phyloP scores from a whole-genome alignment of 129 eudicot genomes.

The Silybum marianum region DNA sequence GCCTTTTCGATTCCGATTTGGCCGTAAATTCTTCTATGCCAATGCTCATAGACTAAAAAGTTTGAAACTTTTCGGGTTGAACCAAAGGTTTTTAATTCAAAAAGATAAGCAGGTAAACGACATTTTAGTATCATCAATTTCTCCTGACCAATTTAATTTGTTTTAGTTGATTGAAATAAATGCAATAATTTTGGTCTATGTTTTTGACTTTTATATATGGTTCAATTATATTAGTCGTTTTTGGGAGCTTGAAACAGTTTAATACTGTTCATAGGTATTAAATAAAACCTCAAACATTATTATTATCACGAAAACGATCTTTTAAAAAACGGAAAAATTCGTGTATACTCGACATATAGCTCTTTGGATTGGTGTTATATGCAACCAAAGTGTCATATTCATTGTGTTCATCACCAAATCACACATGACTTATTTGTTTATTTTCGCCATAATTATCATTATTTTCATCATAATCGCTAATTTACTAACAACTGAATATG shows the following conservation, averaged over 20 bases:
- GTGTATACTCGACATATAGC: neutral
- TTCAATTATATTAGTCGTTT: constrained; percentile 13
- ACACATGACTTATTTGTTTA: neutral
- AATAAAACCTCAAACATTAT: constrained; percentile 12
- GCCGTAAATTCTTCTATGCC: neutral
- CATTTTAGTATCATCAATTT: no score
- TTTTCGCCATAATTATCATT: neutral
- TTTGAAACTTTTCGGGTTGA: neutral
- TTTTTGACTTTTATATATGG: neutral
- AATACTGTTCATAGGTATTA: neutral
- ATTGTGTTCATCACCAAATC: neutral
- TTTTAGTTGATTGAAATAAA: neutral
- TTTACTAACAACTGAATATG: constrained; percentile 3
- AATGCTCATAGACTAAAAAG: neutral
- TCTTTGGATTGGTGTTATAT: neutral
- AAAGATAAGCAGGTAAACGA: neutral
- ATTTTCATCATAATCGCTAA: neutral
- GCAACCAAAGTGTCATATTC: neutral
- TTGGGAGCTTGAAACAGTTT: constrained; percentile 25
- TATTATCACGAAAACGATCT: constrained; percentile 6
- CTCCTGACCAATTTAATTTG: no score
- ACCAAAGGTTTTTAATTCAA: neutral
- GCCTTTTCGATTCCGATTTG: neutral
- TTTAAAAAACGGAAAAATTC: neutral
- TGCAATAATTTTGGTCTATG: neutral